A percentile compares a stretch with the other conserved stretches of the same genome.
phyloP scores from a whole-genome alignment of 495 filamentous ascomycete species.

The Podospora anserina region DNA sequence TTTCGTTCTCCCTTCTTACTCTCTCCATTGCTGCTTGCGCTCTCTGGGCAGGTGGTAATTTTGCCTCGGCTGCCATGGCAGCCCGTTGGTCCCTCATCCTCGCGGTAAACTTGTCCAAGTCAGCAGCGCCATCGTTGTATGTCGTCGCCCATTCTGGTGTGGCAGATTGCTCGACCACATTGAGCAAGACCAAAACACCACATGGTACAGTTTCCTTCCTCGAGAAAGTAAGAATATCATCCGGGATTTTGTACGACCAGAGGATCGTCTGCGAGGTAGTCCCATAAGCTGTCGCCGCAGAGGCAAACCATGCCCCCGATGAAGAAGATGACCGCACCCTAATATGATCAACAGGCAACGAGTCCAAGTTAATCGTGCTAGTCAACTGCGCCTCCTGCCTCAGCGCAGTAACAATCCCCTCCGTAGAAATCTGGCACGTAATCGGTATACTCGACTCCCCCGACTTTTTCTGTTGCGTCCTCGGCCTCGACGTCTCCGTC shows the following conservation, averaged over 20 bases:
- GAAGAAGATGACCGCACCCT: slow-evolving; percentile 31
- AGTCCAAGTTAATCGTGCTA: slow-evolving; percentile 33
- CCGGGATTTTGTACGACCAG: slow-evolving; percentile 60
- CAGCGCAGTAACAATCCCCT: slow-evolving; percentile 42
- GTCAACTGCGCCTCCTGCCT: slow-evolving; percentile 31
- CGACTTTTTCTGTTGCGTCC: slow-evolving; percentile 18
- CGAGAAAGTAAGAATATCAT: slow-evolving; percentile 49
- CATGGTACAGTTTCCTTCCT: slow-evolving; percentile 56
- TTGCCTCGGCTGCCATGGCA: slow-evolving; percentile 45
- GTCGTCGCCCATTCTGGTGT: slow-evolving; percentile 58
- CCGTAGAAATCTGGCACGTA: slow-evolving; percentile 45
- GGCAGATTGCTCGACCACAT: slow-evolving; percentile 46
- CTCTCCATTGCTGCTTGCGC: slow-evolving; percentile 37
- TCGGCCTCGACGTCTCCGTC: slow-evolving; percentile 36
- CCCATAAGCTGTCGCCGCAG: slow-evolving; percentile 52
- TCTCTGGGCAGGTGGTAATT: slow-evolving; percentile 46
- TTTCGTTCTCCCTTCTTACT: slow-evolving; percentile 38
- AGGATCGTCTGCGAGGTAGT: slow-evolving; percentile 52
- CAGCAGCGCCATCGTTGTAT: slow-evolving; percentile 39
- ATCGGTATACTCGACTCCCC: slow-evolving; percentile 26
- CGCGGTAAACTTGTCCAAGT: slow-evolving; percentile 37
- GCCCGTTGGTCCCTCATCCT: slow-evolving; percentile 38
- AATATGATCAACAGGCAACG: slow-evolving; percentile 44
- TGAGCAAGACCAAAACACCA: slow-evolving; percentile 57
- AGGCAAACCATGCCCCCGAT: slow-evolving; percentile 57